Evolutionary conservation across 331 rosid genomes (phyloP).

Genomic region (Prunus yedoensis): DNA sequence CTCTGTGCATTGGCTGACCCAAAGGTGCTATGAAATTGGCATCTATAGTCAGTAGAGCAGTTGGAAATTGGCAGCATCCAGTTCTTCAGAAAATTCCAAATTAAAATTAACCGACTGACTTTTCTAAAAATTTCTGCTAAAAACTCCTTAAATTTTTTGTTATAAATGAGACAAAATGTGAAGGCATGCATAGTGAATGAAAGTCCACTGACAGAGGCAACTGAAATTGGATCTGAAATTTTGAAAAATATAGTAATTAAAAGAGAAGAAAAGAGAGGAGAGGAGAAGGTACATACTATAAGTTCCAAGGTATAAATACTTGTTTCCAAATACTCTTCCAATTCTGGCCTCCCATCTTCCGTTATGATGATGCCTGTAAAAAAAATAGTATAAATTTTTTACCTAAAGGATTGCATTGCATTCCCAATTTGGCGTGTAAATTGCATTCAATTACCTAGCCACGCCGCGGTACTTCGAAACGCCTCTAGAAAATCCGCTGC

Average conservation of each 20-base stretch:
- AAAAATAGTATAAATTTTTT: too few relatives aligned
- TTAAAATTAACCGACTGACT: background rate
- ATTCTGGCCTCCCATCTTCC: constrained; percentile 98
- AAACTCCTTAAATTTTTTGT: background rate
- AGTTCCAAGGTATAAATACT: constrained; percentile 85
- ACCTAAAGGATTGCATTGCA: too few relatives aligned
- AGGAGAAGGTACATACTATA: constrained; percentile 50
- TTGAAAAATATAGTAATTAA: background rate
- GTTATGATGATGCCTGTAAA: constrained; percentile 81
- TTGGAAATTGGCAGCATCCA: constrained; percentile 10
- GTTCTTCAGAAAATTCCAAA: constrained; percentile 15
- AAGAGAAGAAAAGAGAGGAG: background rate
- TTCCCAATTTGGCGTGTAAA: background rate
- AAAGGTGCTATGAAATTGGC: background rate
- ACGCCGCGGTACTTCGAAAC: constrained; percentile 94
- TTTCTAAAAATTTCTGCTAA: background rate
- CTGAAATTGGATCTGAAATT: background rate
- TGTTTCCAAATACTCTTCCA: constrained; percentile 87
- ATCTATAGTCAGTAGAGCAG: background rate
- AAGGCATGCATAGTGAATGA: too few relatives aligned
- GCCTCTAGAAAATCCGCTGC: constrained; percentile 93
- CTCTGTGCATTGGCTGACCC: constrained; percentile 10
- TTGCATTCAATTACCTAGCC: constrained; percentile 49
- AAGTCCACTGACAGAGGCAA: background rate
- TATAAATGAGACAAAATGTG: too few relatives aligned